Evolutionary conservation across 2,329 filamentous ascomycete genomes (phyloP).

Genomic region (Pleoardoris graminearum): DNA sequence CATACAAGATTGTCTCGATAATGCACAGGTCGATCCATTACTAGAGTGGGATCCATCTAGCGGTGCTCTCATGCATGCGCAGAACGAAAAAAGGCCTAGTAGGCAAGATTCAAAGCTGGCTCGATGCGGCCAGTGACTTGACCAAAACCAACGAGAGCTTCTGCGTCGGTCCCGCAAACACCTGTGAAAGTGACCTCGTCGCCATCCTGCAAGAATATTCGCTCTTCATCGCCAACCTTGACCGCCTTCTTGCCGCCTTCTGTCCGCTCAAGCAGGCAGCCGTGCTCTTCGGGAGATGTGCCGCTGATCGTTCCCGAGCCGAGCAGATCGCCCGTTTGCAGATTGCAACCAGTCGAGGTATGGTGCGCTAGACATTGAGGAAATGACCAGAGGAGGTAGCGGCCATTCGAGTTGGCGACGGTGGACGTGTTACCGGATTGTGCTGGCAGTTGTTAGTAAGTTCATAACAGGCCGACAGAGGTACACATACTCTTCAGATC

Average conservation of each 20-base stretch:
- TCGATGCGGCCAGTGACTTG: conserved; percentile 68
- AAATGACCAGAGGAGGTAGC: conserved; percentile 78
- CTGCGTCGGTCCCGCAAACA: conserved; percentile 63
- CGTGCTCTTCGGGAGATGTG: conserved; percentile 58
- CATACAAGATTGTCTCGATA: no score
- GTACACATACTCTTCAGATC: conserved; percentile 57
- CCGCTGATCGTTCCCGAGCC: conserved; percentile 81
- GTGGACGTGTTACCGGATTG: conserved; percentile 58
- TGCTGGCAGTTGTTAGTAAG: conserved; percentile 33
- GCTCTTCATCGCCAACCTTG: conserved; percentile 64
- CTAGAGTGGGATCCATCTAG: no score
- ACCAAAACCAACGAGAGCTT: conserved; percentile 74
- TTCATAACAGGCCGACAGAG: background rate
- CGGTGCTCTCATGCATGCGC: no score
- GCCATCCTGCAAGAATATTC: conserved; percentile 74
- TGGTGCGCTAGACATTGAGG: conserved; percentile 83
- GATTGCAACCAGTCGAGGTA: conserved; percentile 72
- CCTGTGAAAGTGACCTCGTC: conserved; percentile 71
- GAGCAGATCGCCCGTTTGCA: conserved; percentile 74
- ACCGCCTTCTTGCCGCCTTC: conserved; percentile 68
- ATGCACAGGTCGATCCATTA: no score
- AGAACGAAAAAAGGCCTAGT: conserved; percentile 8
- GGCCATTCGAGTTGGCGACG: conserved; percentile 64
- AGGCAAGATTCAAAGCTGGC: conserved; percentile 35
- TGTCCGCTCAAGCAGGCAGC: conserved; percentile 73